phyloP scores from a whole-genome alignment of 1,284 basidiomycete genomes.

The Gomphus sp. region DNA sequence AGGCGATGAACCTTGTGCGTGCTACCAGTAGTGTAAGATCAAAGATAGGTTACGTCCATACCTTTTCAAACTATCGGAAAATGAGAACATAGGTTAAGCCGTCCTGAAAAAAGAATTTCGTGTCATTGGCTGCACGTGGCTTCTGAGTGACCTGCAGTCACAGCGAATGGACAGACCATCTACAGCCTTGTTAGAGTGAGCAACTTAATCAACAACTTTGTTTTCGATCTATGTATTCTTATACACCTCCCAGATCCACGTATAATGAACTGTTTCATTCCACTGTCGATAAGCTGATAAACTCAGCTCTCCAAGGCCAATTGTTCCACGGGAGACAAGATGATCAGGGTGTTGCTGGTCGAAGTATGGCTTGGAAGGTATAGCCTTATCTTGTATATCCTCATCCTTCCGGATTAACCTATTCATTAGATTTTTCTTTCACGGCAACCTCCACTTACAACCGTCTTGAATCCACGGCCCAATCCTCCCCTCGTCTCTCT shows the following conservation, averaged over 20 bases:
- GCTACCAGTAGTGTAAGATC: no score
- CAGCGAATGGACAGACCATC: slow-evolving; percentile 7
- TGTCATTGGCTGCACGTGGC: not conserved
- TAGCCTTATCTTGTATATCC: slow-evolving; percentile 9
- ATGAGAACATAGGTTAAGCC: no score
- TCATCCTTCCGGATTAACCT: not conserved
- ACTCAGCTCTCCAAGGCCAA: slow-evolving; percentile 51
- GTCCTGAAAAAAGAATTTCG: not conserved
- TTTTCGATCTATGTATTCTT: not conserved
- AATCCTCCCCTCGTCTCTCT: slow-evolving; percentile 11
- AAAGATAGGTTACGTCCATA: no score
- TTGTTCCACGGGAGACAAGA: slow-evolving; percentile 36
- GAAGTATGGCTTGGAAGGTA: slow-evolving; percentile 77
- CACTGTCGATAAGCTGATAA: slow-evolving; percentile 39
- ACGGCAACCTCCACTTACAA: slow-evolving; percentile 5
- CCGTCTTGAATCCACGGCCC: slow-evolving; percentile 5
- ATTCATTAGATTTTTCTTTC: slow-evolving; percentile 2
- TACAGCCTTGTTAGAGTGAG: slow-evolving; percentile 6
- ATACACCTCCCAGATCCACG: not conserved
- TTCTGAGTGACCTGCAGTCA: not conserved
- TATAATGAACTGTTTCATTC: slow-evolving; percentile 8
- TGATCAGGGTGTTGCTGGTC: slow-evolving; percentile 42
- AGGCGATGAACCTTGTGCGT: no score
- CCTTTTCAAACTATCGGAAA: no score
- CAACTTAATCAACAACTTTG: not conserved